Evolutionary conservation across 2,329 filamentous ascomycete species (phyloP), one percentile per base, ranked within the genome.

Genomic region (Pleochaeta shiraiana): DNA sequence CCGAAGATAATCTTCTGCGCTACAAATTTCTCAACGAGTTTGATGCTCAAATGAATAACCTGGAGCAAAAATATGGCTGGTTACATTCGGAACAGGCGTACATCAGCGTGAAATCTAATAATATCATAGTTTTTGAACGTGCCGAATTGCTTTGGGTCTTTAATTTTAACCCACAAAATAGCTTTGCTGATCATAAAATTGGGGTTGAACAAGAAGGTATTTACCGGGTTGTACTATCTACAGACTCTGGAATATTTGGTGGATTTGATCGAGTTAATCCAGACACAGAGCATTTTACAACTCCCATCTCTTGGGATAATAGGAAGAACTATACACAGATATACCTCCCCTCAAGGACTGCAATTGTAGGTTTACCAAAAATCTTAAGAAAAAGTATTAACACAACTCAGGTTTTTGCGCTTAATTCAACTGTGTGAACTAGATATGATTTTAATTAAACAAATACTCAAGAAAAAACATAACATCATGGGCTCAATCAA

Each of bases 21-120:
- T 98, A 97, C 78, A 81, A 84, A 69, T 95, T 88, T 76, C 82
- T 98, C 68, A 95, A 97, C 77, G 86, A 92, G 70, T 98, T 97
- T 74, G 93, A 98, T 78, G 81, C 84, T 65, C 81, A 85, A 67
- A 96, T 98, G 91, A 93, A 98, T 75, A 78, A 82, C 67, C 84
- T 84, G 0, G 93, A 98, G 75, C 83, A 83, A 66, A 91, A 90
- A 74, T 95, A 92, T 72, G 90, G 91, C 68, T 98, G 93, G 93
- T 79, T 98, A 43, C 84, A 88, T 72, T 78, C 87, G 0, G 77
- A 85, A 0, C 92, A 97, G 75, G 93, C 91, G 0, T 95, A 93
- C 74, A 85, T 98, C 71, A 93, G 88, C 67, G 79, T 97, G 69
- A 98, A 97, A 81, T 79, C 76, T 24, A 93, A 98, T 77, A 98